Percentiles rank a stretch among this genome's conserved stretches.
These are phyloP conservation scores for Boechera retrofracta DNA, from an alignment of 345 rosid genomes.

Conservation along the genomic window DNA sequence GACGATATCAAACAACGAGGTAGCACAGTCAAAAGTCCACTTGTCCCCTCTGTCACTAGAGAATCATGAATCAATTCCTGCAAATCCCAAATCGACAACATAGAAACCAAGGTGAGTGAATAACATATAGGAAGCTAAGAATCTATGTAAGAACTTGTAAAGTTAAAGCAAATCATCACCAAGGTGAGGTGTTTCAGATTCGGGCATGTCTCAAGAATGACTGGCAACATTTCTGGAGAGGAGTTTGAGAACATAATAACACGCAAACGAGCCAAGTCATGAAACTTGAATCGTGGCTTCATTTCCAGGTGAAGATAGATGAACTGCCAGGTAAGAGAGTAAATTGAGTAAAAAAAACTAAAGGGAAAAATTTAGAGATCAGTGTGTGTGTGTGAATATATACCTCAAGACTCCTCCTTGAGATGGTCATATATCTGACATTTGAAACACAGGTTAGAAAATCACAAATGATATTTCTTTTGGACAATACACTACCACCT, in stretches of 20 bases:
- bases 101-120: too few relatives aligned
- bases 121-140: too few relatives aligned
- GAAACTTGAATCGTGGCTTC: constrained; percentile 11
- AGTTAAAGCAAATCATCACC: constrained; percentile 17
- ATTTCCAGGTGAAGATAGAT: neutral
- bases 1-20: constrained; percentile 15
- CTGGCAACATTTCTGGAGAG: constrained; percentile 24
- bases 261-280: constrained; percentile 17
- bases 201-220: constrained; percentile 31
- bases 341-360: too few relatives aligned
- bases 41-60: too few relatives aligned
- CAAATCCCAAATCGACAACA: neutral
- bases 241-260: constrained; percentile 19
- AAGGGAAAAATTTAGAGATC: too few relatives aligned
- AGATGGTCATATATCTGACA: constrained; percentile 25
- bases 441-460: constrained; percentile 12
- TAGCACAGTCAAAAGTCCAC: neutral
- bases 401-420: constrained; percentile 34
- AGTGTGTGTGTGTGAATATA: neutral
- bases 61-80: constrained; percentile 8
- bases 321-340: neutral
- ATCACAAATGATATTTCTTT: neutral
- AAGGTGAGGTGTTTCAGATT: constrained; percentile 37
- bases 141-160: too few relatives aligned
- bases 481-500: too few relatives aligned